Evolutionary conservation across 768 basidiomycete species (phyloP).

Genomic region (Suillus fuscotomentosus): DNA sequence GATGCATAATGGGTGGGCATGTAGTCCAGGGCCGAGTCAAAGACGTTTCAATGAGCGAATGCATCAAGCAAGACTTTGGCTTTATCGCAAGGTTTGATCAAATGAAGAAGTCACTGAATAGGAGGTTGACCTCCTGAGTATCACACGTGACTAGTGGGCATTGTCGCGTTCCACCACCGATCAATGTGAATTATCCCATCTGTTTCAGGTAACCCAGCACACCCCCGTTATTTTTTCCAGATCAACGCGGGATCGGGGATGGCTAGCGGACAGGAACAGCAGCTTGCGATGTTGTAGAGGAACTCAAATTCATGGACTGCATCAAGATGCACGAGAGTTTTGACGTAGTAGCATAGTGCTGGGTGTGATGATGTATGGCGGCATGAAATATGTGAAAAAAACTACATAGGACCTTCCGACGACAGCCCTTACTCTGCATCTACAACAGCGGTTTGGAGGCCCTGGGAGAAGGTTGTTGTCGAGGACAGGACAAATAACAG

Average conservation of each 20-base stretch:
- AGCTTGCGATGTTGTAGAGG: neutral
- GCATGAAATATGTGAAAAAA: conserved; percentile 1
- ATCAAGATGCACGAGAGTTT: neutral
- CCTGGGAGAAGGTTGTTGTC: conserved; percentile 42
- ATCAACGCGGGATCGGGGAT: neutral
- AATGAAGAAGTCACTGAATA: neutral
- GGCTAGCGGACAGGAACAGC: neutral
- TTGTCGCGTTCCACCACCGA: neutral
- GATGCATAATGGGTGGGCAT: neutral
- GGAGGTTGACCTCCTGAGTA: neutral
- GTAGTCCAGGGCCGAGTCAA: neutral
- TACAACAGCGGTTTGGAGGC: conserved; percentile 79
- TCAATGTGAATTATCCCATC: neutral
- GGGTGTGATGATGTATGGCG: conserved; percentile 2
- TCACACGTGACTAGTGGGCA: neutral
- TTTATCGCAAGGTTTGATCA: neutral
- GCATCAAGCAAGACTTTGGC: neutral
- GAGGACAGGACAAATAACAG: neutral
- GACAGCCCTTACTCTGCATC: conserved; percentile 65
- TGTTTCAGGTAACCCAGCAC: neutral
- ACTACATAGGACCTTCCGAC: conserved; percentile 1
- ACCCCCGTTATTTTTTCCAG: neutral
- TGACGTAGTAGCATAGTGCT: conserved; percentile 3
- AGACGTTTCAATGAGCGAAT: neutral
- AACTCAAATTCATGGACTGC: neutral